Base-by-base conservation (phyloP, 2,329 filamentous ascomycete species). In the Colletotrichum zoysiae region DNA sequence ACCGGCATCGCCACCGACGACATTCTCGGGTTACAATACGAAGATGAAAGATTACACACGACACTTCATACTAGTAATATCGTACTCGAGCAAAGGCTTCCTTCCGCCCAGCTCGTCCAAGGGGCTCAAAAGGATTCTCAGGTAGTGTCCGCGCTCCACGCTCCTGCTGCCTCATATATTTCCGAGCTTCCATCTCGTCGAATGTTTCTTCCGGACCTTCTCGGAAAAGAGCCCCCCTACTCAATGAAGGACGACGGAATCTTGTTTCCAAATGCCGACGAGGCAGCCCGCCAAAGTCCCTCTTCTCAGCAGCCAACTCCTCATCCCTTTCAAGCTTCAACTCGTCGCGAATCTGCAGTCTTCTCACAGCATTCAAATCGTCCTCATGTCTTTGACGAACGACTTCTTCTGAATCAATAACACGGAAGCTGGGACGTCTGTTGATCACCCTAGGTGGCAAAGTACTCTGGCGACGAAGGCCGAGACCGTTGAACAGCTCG, bases 81-180 rank as follows among this genome's bases (percentile, higher is more conserved):
- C 58, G 42, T 11, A 16, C 48, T 14, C 20, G 30, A 18, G 38
- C 44, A 44, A 63, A 68, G 1, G 42, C n/a, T 23, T 48, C 60
- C 26, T 46, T 57, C 35, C 61, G 53, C 35, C 50, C 61, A 12
- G 68, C 64, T 23, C 71, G 68, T 16, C 70, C 72, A 38, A 73
- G 61, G 5, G 72, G 58, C 18, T 57, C 63, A 46, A 74, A 73
- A 11, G 70, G 73, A 44, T 73, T 74, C n/a, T 74, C 65, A 44
- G 50, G 65, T n/a, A 30, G 48, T 16, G 51, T 16, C 38, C 50
- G 40, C 30, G 57, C 55, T 26, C 26, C 51, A 33, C 62, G 57
- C n/a, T 73, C 61, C 35, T 65, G 46, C n/a, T 18, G 23, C 2
- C 44, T 61, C 65, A 65, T 67, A 35, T 71, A 73, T 30, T 60